phyloP scores from a whole-genome alignment of 805 yeast species.

The Suhomyces sp. region DNA sequence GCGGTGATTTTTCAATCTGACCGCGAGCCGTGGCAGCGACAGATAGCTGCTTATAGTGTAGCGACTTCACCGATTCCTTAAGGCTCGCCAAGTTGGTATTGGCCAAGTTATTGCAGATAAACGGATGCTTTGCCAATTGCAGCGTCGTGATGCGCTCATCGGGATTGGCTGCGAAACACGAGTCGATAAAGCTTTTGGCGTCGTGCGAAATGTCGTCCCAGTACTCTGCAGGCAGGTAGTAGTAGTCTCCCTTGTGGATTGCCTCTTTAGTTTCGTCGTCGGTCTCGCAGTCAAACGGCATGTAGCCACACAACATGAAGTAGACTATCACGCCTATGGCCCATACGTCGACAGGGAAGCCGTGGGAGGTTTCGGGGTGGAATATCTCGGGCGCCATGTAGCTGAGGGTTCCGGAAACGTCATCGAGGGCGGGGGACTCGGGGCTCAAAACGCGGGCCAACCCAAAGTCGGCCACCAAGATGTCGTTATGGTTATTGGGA shows the following conservation, averaged over 20 bases:
- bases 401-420: conserved; percentile 67
- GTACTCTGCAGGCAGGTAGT: conserved; percentile 59
- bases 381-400: conserved; percentile 74
- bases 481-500: conserved; percentile 28
- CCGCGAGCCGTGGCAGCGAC: background rate
- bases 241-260: conserved; percentile 54
- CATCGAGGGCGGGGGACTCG: conserved; percentile 28
- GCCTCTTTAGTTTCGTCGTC: conserved; percentile 67
- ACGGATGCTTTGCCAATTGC: conserved; percentile 46
- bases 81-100: conserved; percentile 1
- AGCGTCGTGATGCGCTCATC: conserved; percentile 45
- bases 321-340: conserved; percentile 71
- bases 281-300: conserved; percentile 75
- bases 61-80: conserved; percentile 3
- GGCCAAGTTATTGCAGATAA: background rate
- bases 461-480: conserved; percentile 63
- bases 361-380: conserved; percentile 50
- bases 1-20: background rate
- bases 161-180: conserved; percentile 51
- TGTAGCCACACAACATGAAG: conserved; percentile 68
- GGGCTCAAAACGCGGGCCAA: conserved; percentile 48
- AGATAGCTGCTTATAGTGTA: background rate
- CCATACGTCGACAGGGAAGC: conserved; percentile 67
- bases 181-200: conserved; percentile 58
- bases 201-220: conserved; percentile 49